Percentiles rank a stretch among this genome's conserved stretches.
Conservation (phyloP, 768 basidiomycete species). For the Russula compacta region DNA sequence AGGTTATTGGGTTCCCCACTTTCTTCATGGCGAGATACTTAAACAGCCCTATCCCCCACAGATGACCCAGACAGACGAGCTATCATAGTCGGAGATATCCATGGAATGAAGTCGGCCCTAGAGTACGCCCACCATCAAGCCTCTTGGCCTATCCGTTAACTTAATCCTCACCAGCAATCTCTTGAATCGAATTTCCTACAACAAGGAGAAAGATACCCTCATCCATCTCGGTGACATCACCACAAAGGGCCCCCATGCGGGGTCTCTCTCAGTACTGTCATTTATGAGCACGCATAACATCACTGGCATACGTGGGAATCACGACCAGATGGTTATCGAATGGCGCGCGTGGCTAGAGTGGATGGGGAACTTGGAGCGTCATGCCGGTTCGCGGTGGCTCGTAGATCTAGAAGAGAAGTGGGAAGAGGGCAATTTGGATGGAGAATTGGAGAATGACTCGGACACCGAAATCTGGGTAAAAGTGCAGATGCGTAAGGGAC, state of each 20-base stretch:
- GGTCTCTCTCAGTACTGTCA: constrained; percentile 53
- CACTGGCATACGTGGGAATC: constrained; percentile 85
- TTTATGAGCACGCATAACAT: constrained; percentile 58
- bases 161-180: constrained; percentile 41
- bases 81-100: constrained; percentile 81
- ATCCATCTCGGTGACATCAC: constrained; percentile 81
- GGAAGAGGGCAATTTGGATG: constrained; percentile 26
- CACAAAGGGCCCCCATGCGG: constrained; percentile 52
- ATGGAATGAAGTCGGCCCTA: constrained; percentile 67
- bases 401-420: constrained; percentile 37
- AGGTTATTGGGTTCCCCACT: constrained; percentile 29
- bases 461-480: constrained; percentile 34
- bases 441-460: constrained; percentile 20
- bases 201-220: constrained; percentile 52
- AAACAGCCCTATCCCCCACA: constrained; percentile 21
- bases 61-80: constrained; percentile 47
- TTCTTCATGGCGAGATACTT: not conserved
- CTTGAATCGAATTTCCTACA: constrained; percentile 51
- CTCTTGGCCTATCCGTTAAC: not conserved
- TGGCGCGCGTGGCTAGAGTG: constrained; percentile 85
- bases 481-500: not conserved
- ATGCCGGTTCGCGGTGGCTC: constrained; percentile 46
- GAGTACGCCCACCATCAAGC: constrained; percentile 41
- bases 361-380: constrained; percentile 41
- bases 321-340: constrained; percentile 85